These are phyloP conservation scores for Tubosaeta sp. DNA, from an alignment of 768 basidiomycete genomes.

Conservation along the genomic window DNA sequence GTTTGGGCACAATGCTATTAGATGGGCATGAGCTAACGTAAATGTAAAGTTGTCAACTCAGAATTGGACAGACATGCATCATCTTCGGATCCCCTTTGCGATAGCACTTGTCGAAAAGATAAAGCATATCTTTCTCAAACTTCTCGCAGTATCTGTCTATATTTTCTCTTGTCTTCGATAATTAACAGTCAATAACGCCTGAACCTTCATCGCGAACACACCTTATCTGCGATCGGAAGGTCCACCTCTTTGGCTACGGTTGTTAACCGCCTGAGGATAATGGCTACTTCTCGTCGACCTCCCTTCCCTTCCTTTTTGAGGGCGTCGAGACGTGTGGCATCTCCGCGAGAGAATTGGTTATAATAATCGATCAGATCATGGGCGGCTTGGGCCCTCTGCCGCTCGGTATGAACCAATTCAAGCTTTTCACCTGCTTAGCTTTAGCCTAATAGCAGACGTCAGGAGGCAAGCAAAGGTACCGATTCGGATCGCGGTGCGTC, in stretches of 20 bases:
- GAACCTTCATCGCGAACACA: slow-evolving; percentile 27
- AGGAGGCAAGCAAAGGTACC: slow-evolving; percentile 40
- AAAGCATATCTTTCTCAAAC: slow-evolving; percentile 98
- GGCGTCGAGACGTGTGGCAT: slow-evolving; percentile 68
- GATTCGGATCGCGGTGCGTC: slow-evolving; percentile 89
- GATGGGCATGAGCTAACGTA: slow-evolving; percentile 7
- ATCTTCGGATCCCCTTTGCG: slow-evolving; percentile 97
- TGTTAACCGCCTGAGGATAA: slow-evolving; percentile 78
- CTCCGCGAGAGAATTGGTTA: slow-evolving; percentile 83
- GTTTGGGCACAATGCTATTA: slow-evolving; percentile 96
- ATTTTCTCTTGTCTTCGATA: slow-evolving; percentile 70
- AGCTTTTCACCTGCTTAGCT: slow-evolving; percentile 77
- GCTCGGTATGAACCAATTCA: slow-evolving; percentile 88
- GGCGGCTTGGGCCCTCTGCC: slow-evolving; percentile 90
- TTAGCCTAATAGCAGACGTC: slow-evolving; percentile 2
- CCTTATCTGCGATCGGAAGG: slow-evolving; percentile 76
- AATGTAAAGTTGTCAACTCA: slow-evolving; percentile 3
- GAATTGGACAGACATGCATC: slow-evolving; percentile 77
- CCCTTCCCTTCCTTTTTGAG: slow-evolving; percentile 85
- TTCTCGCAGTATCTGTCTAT: slow-evolving; percentile 98
- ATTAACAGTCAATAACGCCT: not conserved
- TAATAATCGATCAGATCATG: slow-evolving; percentile 93
- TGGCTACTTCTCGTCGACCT: slow-evolving; percentile 83
- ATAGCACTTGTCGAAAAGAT: slow-evolving; percentile 93
- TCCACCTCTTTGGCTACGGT: slow-evolving; percentile 94